Conservation (phyloP, 306 rosid genomes). For the Quercus glauca region DNA sequence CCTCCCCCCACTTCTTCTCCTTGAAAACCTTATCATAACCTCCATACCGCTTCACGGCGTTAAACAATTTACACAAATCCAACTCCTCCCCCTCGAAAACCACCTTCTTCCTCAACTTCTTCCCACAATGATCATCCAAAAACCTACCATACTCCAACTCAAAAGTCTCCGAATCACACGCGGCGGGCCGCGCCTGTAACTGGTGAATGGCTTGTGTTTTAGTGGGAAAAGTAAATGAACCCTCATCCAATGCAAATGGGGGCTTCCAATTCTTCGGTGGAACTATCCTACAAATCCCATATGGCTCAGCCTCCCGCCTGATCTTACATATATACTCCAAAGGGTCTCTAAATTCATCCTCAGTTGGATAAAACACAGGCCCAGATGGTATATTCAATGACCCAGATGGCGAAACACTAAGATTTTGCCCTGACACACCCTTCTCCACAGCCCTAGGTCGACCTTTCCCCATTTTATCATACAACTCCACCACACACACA, state of each 20-base stretch:
- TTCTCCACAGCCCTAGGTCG: constrained; percentile 93
- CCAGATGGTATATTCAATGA: constrained; percentile 63
- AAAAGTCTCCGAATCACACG: constrained; percentile 76
- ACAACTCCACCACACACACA: constrained; percentile 18
- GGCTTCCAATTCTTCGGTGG: constrained; percentile 90
- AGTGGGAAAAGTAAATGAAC: constrained; percentile 73
- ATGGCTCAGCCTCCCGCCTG: constrained; percentile 83
- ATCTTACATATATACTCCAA: constrained; percentile 79
- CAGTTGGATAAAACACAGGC: constrained; percentile 81
- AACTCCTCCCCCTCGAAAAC: constrained; percentile 83
- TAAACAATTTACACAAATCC: constrained; percentile 82
- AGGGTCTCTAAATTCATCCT: constrained; percentile 88
- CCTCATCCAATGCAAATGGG: constrained; percentile 76
- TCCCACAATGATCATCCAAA: constrained; percentile 53
- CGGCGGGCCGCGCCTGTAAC: constrained; percentile 79
- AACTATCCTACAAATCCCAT: constrained; percentile 91
- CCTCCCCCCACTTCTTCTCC: constrained; percentile 92
- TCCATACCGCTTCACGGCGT: constrained; percentile 79
- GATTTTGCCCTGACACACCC: constrained; percentile 64
- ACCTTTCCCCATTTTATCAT: constrained; percentile 68
- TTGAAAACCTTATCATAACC: constrained; percentile 74
- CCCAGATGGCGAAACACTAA: constrained; percentile 39
- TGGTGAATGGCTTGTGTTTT: constrained; percentile 91
- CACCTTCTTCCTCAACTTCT: constrained; percentile 66
- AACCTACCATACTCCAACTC: constrained; percentile 88